Base-by-base conservation (phyloP, 352 stramenopile species). In the Phytophthora pistaciae region DNA sequence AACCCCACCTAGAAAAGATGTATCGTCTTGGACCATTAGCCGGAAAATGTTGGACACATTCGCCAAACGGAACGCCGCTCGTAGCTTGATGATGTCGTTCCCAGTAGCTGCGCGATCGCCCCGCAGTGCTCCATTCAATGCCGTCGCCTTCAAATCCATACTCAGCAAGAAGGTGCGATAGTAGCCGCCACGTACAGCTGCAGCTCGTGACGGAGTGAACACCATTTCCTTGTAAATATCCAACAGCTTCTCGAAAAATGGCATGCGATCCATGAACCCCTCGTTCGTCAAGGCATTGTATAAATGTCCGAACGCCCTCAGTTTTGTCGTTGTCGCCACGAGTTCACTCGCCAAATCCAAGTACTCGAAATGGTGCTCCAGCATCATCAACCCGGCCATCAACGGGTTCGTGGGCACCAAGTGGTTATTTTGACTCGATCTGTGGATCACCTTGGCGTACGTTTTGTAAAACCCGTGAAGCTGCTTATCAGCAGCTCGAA, bases 201-300 rank as follows among this genome's bases (percentile, higher is more conserved):
- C 56, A 1, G 66, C 69, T 14, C 72, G 60, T 2, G 72, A 78
- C n/a, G 71, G 66, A 5, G 54, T 71, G 46, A 83, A 83, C n/a
- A 77, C 61, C 21, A 52, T 56, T 16, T 62, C 3, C 6, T 69
- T 66, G 40, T 77, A 77, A 3, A 72, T 31, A 0, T 55, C 23
- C 38, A 84, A 56, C 33, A 77, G 14, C 0, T 67, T 59, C 2
- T 81, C 69, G 23, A 77, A 64, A n/a, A 81, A 75, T 13, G 63
- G 54, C 8, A 74, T 70, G 23, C 16, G 21, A 0, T 57, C 18
- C 1, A 79, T 11, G 14, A 75, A 54, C 1, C 54, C 27, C 44
- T 62, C 44, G 14, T 77, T 58, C 23, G 63, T 29, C 3, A 84
- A 56, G 5, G 69, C 66, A 38, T 66, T 63, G 48, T 79, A 80